Base-by-base conservation (phyloP, 164 flowering plant genomes). In the Stephania yunnanensis region DNA sequence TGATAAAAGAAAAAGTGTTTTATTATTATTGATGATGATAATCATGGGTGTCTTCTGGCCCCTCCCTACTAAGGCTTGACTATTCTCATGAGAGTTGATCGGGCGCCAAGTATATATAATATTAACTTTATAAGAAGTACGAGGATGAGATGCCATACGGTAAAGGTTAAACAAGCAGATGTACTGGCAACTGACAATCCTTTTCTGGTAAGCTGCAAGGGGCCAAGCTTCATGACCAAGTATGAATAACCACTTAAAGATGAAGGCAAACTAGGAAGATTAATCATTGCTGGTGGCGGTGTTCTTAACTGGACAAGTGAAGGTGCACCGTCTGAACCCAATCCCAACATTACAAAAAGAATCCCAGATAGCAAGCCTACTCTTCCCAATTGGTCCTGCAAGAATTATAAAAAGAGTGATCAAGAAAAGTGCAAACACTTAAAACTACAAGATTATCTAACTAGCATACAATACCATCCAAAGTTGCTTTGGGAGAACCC, bases 311-410 rank as follows among this genome's bases (percentile, higher is more conserved):
- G 91, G 73, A 90, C 86, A 74, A 90, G 86, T 29, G 93, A 77
- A 68, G 94, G 94, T 29, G 76, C 91, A 83, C 95, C 87, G 81
- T 95, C 98, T 63, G 98, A 70, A 74, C 97, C 90, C 68, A 96
- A 83, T 53, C 94, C 97, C 84, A 89, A 77, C 87, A 86, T 89
- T 58, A 96, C 63, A 82, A 96, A 96, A 48, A 96, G 79, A 71
- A 96, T 77, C 20, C 92, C 92, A 70, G 92, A 93, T 8, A 96
- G 82, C 81, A 96, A 80, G 4, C 86, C 78, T 65, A 91, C 97
- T 86, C 99, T 88, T 80, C 91, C 97, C 86, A 96, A 73, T 87
- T 95, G 99, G 83, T 93, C 97, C 99, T 95, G 80, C 79, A 87
- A 82, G 46, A 70, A 65, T 73, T 68, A 83, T 75, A 42, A 53